Percentiles rank a stretch among this genome's conserved stretches.
Evolutionary conservation across 2,329 filamentous ascomycete species (phyloP).

Genomic region (Diaporthe sp.): DNA sequence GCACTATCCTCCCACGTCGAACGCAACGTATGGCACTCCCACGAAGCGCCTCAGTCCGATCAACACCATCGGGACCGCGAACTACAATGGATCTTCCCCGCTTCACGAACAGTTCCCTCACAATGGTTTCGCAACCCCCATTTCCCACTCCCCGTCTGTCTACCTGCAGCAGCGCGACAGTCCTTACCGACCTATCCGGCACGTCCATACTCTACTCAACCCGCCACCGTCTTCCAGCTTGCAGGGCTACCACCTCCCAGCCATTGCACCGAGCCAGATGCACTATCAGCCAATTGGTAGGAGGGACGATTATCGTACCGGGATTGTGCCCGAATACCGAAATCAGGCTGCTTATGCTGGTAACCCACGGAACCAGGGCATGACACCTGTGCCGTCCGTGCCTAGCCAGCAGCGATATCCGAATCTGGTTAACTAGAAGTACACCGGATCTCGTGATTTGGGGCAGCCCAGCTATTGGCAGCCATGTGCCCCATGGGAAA

Average conservation of each 20-base stretch:
- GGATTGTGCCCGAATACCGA: slow-evolving; percentile 74
- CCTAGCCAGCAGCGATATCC: slow-evolving; percentile 31
- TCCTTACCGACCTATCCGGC: slow-evolving; percentile 90
- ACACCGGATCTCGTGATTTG: slow-evolving; percentile 4
- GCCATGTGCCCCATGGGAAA: neutral
- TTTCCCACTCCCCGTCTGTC: slow-evolving; percentile 85
- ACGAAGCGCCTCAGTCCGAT: slow-evolving; percentile 65
- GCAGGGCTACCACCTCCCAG: slow-evolving; percentile 73
- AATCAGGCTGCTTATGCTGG: slow-evolving; percentile 19
- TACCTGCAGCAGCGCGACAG: slow-evolving; percentile 90
- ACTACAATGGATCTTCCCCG: slow-evolving; percentile 74
- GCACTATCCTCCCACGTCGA: slow-evolving; percentile 32
- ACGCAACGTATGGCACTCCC: slow-evolving; percentile 58
- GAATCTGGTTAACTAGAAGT: slow-evolving; percentile 28
- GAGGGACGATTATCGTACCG: slow-evolving; percentile 73
- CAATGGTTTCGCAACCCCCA: slow-evolving; percentile 69
- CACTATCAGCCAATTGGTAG: slow-evolving; percentile 84
- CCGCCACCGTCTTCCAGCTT: slow-evolving; percentile 85
- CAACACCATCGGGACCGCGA: slow-evolving; percentile 50
- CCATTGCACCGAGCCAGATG: slow-evolving; percentile 75
- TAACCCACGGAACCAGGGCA: slow-evolving; percentile 21
- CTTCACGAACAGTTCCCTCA: slow-evolving; percentile 69
- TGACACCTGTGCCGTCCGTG: slow-evolving; percentile 18
- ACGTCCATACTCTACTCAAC: slow-evolving; percentile 90
- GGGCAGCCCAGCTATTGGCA: neutral